Conservation (phyloP, 2,329 filamentous ascomycete genomes). For the Colletotrichum tofieldiae region DNA sequence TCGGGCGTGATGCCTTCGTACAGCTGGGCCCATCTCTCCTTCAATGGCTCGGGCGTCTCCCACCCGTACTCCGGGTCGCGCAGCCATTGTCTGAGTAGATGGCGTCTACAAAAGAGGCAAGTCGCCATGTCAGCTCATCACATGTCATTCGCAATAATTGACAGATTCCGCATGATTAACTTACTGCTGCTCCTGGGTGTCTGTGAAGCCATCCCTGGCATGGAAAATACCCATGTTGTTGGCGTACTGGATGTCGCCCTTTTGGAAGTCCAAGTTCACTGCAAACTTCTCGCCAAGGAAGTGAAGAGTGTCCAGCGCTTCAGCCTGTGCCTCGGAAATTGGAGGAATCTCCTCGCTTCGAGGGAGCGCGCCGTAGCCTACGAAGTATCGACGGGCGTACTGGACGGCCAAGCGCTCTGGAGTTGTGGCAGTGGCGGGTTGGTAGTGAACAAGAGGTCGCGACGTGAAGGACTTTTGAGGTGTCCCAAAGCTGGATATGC, state of each 20-base stretch:
- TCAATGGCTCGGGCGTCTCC: conserved; percentile 62
- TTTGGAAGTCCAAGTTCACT: conserved; percentile 62
- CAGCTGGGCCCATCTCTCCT: conserved; percentile 65
- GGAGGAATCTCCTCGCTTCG: conserved; percentile 69
- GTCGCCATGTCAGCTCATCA: conserved; percentile 30
- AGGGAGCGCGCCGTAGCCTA: conserved; percentile 70
- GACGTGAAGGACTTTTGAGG: conserved; percentile 60
- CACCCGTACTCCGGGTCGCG: conserved; percentile 65
- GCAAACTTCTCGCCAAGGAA: conserved; percentile 63
- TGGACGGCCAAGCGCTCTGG: conserved; percentile 73
- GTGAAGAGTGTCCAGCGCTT: conserved; percentile 67
- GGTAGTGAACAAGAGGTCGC: conserved; percentile 71
- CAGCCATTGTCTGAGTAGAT: conserved; percentile 66
- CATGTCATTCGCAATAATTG: conserved; percentile 42
- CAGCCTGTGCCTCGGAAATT: conserved; percentile 67
- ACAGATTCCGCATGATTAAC: conserved; percentile 42
- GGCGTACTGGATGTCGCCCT: conserved; percentile 69
- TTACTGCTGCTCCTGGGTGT: conserved; percentile 61
- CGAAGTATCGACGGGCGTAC: conserved; percentile 73
- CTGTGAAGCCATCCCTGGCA: conserved; percentile 64
- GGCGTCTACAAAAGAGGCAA: conserved; percentile 57
- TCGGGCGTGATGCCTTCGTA: conserved; percentile 68
- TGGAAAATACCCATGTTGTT: conserved; percentile 72
- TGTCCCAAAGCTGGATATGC: conserved; percentile 65
- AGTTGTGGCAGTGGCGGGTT: conserved; percentile 59